Evolutionary conservation across 2,329 filamentous ascomycete species (phyloP).

Genomic region (Thermochaetoides dissita): DNA sequence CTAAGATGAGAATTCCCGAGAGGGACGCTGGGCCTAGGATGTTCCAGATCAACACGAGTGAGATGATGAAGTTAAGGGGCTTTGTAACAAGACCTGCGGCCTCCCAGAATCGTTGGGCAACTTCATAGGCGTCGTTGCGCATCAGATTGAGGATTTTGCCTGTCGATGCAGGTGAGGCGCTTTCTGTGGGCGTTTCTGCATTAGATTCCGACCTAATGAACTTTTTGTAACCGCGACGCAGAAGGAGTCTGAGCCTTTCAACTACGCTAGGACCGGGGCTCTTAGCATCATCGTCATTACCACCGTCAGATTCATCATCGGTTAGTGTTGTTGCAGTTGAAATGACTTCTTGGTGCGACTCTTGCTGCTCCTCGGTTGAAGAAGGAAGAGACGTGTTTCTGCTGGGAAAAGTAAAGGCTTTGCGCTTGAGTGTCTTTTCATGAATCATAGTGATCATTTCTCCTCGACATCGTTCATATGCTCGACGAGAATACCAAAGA

Average conservation of each 20-base stretch:
- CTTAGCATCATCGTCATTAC: not conserved
- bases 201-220: not conserved
- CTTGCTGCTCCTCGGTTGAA: slow-evolving; percentile 1
- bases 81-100: slow-evolving; percentile 62
- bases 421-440: slow-evolving; percentile 59
- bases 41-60: slow-evolving; percentile 58
- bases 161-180: slow-evolving; percentile 54
- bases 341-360: not conserved
- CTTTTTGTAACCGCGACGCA: slow-evolving; percentile 6
- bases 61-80: slow-evolving; percentile 62
- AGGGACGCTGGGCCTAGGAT: slow-evolving; percentile 71
- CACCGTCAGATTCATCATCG: slow-evolving; percentile 8
- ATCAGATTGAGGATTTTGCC: slow-evolving; percentile 85
- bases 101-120: slow-evolving; percentile 79
- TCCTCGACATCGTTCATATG: slow-evolving; percentile 71
- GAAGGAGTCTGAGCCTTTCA: slow-evolving; percentile 6
- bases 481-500: slow-evolving; percentile 71
- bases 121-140: slow-evolving; percentile 68
- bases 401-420: slow-evolving; percentile 33
- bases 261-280: slow-evolving; percentile 4
- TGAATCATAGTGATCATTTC: slow-evolving; percentile 79
- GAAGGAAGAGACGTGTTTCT: not conserved
- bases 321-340: slow-evolving; percentile 13
- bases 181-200: not conserved
- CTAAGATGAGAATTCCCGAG: slow-evolving; percentile 55